Base-by-base conservation (phyloP, 108 stramenopile species). In the Nitzschia sp. region DNA sequence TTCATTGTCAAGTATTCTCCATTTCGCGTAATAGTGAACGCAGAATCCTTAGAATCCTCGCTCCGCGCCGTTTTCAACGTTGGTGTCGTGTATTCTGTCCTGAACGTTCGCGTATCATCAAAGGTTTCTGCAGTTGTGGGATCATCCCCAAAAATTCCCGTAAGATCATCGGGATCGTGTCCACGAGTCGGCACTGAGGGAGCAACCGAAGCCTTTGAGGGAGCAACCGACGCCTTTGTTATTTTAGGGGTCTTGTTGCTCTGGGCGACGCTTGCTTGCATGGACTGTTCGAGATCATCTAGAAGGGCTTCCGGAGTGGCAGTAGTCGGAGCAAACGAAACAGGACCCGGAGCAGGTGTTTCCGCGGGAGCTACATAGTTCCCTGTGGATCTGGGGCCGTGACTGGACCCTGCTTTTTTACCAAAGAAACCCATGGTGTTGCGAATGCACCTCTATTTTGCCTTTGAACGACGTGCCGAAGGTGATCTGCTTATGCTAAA, bases 1-100 rank as follows among this genome's bases (percentile, higher is more conserved):
- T 75, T 75, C 51, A 38, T 66, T n/a, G 74, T 59, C 60, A 75
- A 63, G 53, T 62, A 75, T 29, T 75, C 32, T 4, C 74, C 74
- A 63, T 62, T 54, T 6, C 59, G 35, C 23, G 74, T 75, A 53
- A 75, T 75, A 0, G 66, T 49, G 31, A 62, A 63, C 8, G 42
- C 32, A 0, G 59, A 48, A 11, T 54, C 48, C 28, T 27, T 66
- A 3, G 46, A 51, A 32, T 62, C 66, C 3, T 38, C 55, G 11
- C 3, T 42, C 21, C 36, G 36, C 48, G 18, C 42, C 21, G 18
- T 18, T 17, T n/a, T 6, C 19, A 13, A 35, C 17, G 54, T 38
- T 0, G 54, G 54, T 26, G 25, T 28, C 6, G 46, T 23, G 32
- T 9, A 42, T 3, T 57, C 29, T 29, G 56, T 57, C n/a, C 18